Percentiles rank a stretch among this genome's conserved stretches.
phyloP scores from a whole-genome alignment of 2,329 filamentous ascomycete genomes.

The Knufia fluminis region DNA sequence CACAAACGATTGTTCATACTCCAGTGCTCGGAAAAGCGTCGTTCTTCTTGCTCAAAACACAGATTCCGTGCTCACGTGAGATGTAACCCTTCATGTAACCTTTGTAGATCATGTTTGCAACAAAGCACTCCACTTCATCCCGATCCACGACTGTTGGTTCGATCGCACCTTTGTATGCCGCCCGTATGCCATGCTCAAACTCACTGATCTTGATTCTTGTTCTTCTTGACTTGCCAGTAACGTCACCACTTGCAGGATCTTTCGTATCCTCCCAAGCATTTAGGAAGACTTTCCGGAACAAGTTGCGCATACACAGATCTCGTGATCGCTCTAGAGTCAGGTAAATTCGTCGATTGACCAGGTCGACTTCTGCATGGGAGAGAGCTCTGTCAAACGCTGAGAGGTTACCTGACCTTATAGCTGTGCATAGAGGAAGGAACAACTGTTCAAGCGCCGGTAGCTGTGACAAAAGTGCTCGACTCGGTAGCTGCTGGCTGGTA shows the following conservation, averaged over 20 bases:
- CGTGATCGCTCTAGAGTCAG: conserved; percentile 85
- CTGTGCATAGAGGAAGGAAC: conserved; percentile 66
- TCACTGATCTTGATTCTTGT: conserved; percentile 76
- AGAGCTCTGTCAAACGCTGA: conserved; percentile 76
- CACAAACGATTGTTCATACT: too few relatives aligned
- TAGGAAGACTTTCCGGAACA: conserved; percentile 84
- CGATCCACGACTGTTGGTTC: conserved; percentile 57
- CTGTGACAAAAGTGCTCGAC: conserved; percentile 56
- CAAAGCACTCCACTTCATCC: conserved; percentile 89
- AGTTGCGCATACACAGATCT: conserved; percentile 83
- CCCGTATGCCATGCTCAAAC: conserved; percentile 73
- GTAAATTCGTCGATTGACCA: conserved; percentile 88
- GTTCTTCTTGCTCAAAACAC: conserved; percentile 85
- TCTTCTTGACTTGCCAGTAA: conserved; percentile 40
- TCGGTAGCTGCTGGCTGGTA: conserved; percentile 77
- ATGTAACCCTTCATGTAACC: conserved; percentile 98
- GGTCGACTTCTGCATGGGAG: conserved; percentile 74
- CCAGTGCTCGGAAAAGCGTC: conserved; percentile 84
- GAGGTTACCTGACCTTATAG: conserved; percentile 76
- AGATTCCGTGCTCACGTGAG: conserved; percentile 74
- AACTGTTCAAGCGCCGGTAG: conserved; percentile 68
- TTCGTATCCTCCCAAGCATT: conserved; percentile 69
- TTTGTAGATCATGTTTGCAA: conserved; percentile 98
- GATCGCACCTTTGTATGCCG: conserved; percentile 50
- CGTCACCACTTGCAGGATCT: conserved; percentile 46